Evolutionary conservation across 106 monocot genomes (phyloP).

Genomic region (Acorus gramineus): DNA sequence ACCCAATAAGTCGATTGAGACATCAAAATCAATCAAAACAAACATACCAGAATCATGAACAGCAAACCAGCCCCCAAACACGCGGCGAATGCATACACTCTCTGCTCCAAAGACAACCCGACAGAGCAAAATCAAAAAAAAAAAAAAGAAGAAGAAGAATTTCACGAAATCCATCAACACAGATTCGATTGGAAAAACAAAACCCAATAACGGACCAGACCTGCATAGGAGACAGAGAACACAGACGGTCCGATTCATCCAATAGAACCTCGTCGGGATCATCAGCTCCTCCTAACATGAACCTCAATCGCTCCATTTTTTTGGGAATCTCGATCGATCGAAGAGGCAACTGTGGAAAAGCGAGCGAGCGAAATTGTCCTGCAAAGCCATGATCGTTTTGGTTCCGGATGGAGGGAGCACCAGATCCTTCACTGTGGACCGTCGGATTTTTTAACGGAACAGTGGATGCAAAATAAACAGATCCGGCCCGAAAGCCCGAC

Average conservation of each 20-base stretch:
- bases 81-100: slow-evolving; percentile 61
- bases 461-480: no score
- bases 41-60: slow-evolving; percentile 68
- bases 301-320: no score
- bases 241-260: slow-evolving; percentile 41
- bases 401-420: no score
- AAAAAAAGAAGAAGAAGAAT: neutral
- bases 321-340: no score
- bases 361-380: no score
- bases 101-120: slow-evolving; percentile 27
- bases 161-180: neutral
- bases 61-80: slow-evolving; percentile 60
- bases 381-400: no score
- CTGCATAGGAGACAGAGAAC: slow-evolving; percentile 64
- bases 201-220: slow-evolving; percentile 14
- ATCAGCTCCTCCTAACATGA: no score
- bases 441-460: no score
- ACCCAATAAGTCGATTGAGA: neutral
- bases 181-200: neutral
- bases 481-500: no score
- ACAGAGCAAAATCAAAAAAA: neutral
- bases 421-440: no score
- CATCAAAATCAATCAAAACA: neutral
- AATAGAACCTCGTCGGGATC: slow-evolving; percentile 38
- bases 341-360: no score